Evolutionary conservation across 2,329 filamentous ascomycete genomes (phyloP), one percentile per base, ranked within the genome.

Genomic region (Colletotrichum sp.): DNA sequence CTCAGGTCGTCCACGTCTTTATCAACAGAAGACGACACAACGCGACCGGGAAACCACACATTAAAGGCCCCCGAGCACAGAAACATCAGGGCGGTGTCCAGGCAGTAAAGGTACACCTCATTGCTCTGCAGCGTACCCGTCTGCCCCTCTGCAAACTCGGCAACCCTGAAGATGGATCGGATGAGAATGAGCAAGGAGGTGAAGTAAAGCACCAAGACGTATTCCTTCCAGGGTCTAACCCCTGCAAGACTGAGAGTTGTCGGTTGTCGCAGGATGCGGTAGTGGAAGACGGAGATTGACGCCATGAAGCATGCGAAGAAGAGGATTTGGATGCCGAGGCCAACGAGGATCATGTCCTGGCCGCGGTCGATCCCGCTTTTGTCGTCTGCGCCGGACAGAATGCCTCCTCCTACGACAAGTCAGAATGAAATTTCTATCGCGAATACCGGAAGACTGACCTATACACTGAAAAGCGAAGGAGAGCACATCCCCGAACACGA

Each of bases 221-320:
- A 49, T 21, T 49, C 44, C 10, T 49, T 49, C 44, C 44, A 49
- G 6, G 44, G 44, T 6, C 44, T 4, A 12, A 7, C 10, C 3
- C 44, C 44, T 49, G 44, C 9, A 13, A 49, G 44, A 12, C 44
- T 49, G 18, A 49, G 44, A 1, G 10, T 49, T 0, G 44, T 49
- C 10, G 44, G 44, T 4, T 49, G 44, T 49, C 44, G 44, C 1
- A 49, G 3, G 18, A 49, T 49, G 18, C 44, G 44, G 44, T 49
- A 49, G 44, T 49, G 44, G 10, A 49, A 49, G 6, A 49, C 18
- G 10, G 44, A 49, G 10, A 49, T 49, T 0, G 44, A 49, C 44
- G 44, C 44, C 44, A 49, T 49, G 44, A 49, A 49, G 44, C 44
- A 49, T 13, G 44, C 44, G 44, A 49, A 49, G 44, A 49, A 49